These are phyloP conservation scores for Jackrogersella multiformis DNA, from an alignment of 495 filamentous ascomycete species.

Conservation along the genomic window DNA sequence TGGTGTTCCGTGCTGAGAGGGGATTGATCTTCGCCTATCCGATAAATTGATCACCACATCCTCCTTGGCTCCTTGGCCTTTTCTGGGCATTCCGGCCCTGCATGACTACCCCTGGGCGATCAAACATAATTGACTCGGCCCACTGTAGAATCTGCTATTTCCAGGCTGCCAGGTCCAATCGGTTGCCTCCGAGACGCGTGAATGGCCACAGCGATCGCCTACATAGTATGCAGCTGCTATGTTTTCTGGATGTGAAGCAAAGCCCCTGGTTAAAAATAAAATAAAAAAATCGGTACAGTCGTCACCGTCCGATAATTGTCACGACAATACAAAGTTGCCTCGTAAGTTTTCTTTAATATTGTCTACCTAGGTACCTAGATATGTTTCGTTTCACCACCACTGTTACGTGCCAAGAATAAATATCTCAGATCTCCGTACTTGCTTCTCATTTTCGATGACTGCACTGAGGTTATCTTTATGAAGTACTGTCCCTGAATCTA, in stretches of 20 bases:
- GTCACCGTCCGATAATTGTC: neutral
- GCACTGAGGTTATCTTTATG: too few species aligned
- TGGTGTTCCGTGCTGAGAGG: constrained; percentile 21
- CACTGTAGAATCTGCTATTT: constrained; percentile 18
- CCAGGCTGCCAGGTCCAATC: constrained; percentile 20
- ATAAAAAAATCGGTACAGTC: constrained; percentile 15
- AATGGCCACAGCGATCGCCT: constrained; percentile 13
- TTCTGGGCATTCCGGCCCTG: neutral
- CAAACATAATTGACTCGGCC: constrained; percentile 31
- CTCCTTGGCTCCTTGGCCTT: constrained; percentile 6
- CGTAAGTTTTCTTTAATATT: too few species aligned
- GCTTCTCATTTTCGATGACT: too few species aligned
- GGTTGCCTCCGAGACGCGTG: constrained; percentile 17
- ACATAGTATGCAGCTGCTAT: too few species aligned
- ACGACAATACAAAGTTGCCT: neutral
- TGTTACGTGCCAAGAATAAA: too few species aligned
- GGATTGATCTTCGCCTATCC: constrained; percentile 38
- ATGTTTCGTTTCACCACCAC: too few species aligned
- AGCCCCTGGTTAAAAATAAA: constrained; percentile 28
- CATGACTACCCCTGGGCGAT: constrained; percentile 27
- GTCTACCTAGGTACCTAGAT: too few species aligned
- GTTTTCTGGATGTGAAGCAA: constrained; percentile 23
- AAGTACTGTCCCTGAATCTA: too few species aligned
- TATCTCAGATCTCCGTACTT: too few species aligned
- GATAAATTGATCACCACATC: constrained; percentile 11